phyloP scores from a whole-genome alignment of 768 basidiomycete species.

The Xanthoconium stramineum region DNA sequence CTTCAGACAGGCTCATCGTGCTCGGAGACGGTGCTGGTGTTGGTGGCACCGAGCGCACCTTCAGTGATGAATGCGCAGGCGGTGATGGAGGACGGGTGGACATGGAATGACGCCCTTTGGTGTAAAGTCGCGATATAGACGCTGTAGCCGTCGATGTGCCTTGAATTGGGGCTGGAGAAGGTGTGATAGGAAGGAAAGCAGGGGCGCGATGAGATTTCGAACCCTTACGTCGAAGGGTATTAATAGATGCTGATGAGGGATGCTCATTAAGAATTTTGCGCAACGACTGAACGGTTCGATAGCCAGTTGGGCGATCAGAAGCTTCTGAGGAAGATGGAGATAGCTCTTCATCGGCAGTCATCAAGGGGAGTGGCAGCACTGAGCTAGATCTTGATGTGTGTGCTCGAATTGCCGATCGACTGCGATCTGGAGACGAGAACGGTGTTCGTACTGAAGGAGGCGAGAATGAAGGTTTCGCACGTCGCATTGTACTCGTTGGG shows the following conservation, averaged over 20 bases:
- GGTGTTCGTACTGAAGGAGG: slow-evolving; percentile 12
- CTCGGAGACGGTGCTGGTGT: slow-evolving; percentile 38
- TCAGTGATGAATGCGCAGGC: slow-evolving; percentile 50
- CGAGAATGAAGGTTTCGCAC: slow-evolving; percentile 11
- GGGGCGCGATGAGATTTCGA: slow-evolving; percentile 16
- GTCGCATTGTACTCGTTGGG: slow-evolving; percentile 27
- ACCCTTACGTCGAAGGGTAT: slow-evolving; percentile 13
- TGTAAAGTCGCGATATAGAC: slow-evolving; percentile 73
- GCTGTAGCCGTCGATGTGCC: slow-evolving; percentile 77
- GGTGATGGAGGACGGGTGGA: slow-evolving; percentile 64
- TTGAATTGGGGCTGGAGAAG: slow-evolving; percentile 50
- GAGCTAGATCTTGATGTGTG: slow-evolving; percentile 26
- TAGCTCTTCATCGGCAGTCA: slow-evolving; percentile 56
- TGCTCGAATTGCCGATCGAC: slow-evolving; percentile 5
- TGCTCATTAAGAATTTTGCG: slow-evolving; percentile 65
- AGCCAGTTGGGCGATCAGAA: slow-evolving; percentile 51
- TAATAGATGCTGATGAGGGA: slow-evolving; percentile 33
- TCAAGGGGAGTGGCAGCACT: slow-evolving; percentile 42
- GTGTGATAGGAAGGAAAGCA: slow-evolving; percentile 36
- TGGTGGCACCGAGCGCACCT: slow-evolving; percentile 34
- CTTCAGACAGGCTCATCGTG: slow-evolving; percentile 22
- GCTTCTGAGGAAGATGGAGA: slow-evolving; percentile 50
- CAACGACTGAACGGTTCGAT: slow-evolving; percentile 61
- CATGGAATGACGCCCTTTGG: slow-evolving; percentile 54
- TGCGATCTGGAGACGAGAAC: slow-evolving; percentile 13